Evolutionary conservation across 2,329 filamentous ascomycete species (phyloP).

Genomic region (Diaporthe batatas): DNA sequence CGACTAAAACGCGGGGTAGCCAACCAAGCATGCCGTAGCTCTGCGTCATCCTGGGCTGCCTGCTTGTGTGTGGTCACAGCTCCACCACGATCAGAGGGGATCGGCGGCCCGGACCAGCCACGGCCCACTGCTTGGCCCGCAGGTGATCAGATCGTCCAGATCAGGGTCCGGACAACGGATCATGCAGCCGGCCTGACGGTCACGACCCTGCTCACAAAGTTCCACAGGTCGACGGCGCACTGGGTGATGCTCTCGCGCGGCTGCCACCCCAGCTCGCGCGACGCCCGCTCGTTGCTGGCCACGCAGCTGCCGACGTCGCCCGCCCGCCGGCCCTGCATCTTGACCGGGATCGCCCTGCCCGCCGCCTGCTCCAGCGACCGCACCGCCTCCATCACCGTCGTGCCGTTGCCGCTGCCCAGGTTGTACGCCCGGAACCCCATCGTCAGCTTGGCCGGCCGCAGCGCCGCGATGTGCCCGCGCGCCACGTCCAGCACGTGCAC

Average conservation of each 20-base stretch:
- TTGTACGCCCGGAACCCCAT: conserved; percentile 60
- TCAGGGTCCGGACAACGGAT: too few species aligned
- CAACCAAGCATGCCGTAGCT: background rate
- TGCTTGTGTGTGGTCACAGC: background rate
- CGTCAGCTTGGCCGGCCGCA: conserved; percentile 51
- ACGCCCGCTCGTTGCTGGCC: conserved; percentile 56
- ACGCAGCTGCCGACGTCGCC: conserved; percentile 61
- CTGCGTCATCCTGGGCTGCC: background rate
- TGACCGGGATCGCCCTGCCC: conserved; percentile 53
- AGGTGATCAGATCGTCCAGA: too few species aligned
- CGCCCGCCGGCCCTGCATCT: conserved; percentile 53
- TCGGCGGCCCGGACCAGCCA: conserved; percentile 25
- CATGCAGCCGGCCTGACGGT: conserved; percentile 7
- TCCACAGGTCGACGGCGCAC: conserved; percentile 53
- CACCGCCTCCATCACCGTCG: conserved; percentile 60
- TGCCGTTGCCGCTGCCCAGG: conserved; percentile 60
- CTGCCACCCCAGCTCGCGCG: conserved; percentile 58
- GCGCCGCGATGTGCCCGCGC: conserved; percentile 72
- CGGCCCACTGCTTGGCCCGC: too few species aligned
- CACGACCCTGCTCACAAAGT: conserved; percentile 47
- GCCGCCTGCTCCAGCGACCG: conserved; percentile 55
- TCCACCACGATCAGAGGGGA: conserved; percentile 13
- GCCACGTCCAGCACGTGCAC: conserved; percentile 77
- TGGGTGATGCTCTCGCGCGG: conserved; percentile 50
- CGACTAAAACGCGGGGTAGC: conserved; percentile 15